These are phyloP conservation scores for Rhodotorula toruloides DNA, from an alignment of 768 basidiomycete genomes.

Conservation along the genomic window DNA sequence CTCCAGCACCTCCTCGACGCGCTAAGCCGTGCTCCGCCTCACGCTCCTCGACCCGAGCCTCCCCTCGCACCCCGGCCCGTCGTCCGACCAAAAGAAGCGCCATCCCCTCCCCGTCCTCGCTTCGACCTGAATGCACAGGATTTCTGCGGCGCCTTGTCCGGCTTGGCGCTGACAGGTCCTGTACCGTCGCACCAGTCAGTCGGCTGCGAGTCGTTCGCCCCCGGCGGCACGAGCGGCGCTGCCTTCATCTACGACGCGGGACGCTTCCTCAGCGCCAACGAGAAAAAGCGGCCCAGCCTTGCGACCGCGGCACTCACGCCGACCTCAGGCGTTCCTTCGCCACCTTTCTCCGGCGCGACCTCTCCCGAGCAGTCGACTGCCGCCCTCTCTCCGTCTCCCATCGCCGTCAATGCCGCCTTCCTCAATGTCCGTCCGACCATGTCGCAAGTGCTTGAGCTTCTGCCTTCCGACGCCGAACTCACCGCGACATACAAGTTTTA, in stretches of 20 bases:
- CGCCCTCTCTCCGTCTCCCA: neutral
- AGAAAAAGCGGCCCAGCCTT: neutral
- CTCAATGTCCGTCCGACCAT: neutral
- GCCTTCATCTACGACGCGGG: constrained; percentile 24
- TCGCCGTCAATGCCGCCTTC: neutral
- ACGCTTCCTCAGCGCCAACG: neutral
- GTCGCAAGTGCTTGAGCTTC: constrained; percentile 5
- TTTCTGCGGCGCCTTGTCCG: constrained; percentile 11
- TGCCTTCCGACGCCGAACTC: constrained; percentile 4
- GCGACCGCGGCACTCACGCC: constrained; percentile 8
- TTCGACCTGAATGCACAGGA: constrained; percentile 29
- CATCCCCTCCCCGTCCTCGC: no score
- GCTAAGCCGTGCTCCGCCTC: neutral
- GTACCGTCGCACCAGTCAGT: constrained; percentile 4
- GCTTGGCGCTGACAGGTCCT: constrained; percentile 13
- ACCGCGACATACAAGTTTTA: constrained; percentile 1
- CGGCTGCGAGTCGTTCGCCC: constrained; percentile 14
- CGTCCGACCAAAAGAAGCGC: no score
- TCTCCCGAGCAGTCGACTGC: neutral
- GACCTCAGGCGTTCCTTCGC: neutral
- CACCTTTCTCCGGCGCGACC: neutral
- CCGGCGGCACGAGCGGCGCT: neutral
- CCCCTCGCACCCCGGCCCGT: neutral
- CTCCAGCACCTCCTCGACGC: constrained; percentile 22
- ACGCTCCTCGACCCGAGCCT: no score